A percentile compares a stretch with the other conserved stretches of the same genome.
Evolutionary conservation across 257 asterid genomes (phyloP).

Genomic region (Nicotiana undulata): DNA sequence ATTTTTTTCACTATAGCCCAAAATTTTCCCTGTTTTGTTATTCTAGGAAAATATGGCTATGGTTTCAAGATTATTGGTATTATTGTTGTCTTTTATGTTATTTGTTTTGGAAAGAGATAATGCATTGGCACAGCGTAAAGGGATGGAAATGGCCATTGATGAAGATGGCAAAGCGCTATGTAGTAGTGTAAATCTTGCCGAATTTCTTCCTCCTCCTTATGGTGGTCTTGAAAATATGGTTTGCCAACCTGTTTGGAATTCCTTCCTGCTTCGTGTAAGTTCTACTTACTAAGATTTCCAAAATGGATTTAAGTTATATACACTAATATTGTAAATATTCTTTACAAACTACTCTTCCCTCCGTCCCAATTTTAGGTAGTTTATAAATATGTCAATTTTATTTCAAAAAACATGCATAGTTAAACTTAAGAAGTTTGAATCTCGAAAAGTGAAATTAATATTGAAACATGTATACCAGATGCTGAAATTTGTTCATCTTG

Average conservation of each 20-base stretch:
- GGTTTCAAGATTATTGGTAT: background rate
- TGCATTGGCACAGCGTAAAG: constrained; percentile 9
- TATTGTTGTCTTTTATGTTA: background rate
- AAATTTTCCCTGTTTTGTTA: background rate
- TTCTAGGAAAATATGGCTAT: background rate
- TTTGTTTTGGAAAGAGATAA: constrained; percentile 1
- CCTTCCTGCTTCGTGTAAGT: constrained; percentile 66
- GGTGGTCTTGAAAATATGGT: constrained; percentile 51
- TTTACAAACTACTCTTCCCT: too few species aligned
- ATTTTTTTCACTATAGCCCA: background rate
- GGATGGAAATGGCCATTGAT: background rate
- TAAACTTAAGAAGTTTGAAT: too few species aligned
- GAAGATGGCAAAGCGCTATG: constrained; percentile 21
- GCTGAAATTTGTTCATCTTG: too few species aligned
- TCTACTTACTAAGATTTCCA: background rate
- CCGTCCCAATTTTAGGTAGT: too few species aligned
- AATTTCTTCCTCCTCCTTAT: constrained; percentile 84
- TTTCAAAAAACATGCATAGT: too few species aligned
- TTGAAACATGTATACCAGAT: too few species aligned
- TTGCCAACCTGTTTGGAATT: constrained; percentile 82
- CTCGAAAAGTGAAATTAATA: too few species aligned
- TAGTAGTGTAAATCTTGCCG: constrained; percentile 53
- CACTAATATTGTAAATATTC: too few species aligned
- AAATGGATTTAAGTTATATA: background rate
- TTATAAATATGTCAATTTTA: too few species aligned